phyloP scores from a whole-genome alignment of 2,329 filamentous ascomycete species.

The Coccinonectria pachysandricola region DNA sequence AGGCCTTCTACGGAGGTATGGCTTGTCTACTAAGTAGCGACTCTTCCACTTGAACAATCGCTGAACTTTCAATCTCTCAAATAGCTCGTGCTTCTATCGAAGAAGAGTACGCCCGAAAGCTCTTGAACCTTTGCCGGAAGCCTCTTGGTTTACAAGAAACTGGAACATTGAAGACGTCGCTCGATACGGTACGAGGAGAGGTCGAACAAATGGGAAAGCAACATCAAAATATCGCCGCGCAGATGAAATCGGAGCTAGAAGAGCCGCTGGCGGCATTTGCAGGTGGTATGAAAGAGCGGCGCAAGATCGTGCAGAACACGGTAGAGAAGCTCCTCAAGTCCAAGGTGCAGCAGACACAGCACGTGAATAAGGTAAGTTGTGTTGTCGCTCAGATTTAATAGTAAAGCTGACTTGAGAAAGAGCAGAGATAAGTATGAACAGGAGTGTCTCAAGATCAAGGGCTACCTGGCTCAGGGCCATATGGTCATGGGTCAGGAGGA shows the following conservation, averaged over 20 bases:
- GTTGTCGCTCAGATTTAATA: too few relatives aligned
- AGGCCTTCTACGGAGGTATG: slow-evolving; percentile 76
- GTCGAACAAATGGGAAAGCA: slow-evolving; percentile 90
- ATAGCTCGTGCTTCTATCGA: slow-evolving; percentile 83
- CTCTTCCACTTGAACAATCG: too few relatives aligned
- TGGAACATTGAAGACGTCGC: slow-evolving; percentile 70
- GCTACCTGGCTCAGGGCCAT: slow-evolving; percentile 93
- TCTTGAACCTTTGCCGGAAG: slow-evolving; percentile 78
- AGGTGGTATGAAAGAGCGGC: slow-evolving; percentile 88
- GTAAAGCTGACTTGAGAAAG: too few relatives aligned
- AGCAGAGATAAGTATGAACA: slow-evolving; percentile 92
- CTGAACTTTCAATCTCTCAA: slow-evolving; percentile 1
- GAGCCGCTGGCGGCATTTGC: slow-evolving; percentile 87
- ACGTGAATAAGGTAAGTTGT: slow-evolving; percentile 82
- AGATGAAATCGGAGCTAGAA: slow-evolving; percentile 95
- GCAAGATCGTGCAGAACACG: slow-evolving; percentile 90
- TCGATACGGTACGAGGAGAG: slow-evolving; percentile 82
- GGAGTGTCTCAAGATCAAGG: slow-evolving; percentile 96
- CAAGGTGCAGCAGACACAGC: slow-evolving; percentile 82
- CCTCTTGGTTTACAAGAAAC: slow-evolving; percentile 78
- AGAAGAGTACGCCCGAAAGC: slow-evolving; percentile 89
- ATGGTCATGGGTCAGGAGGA: slow-evolving; percentile 99
- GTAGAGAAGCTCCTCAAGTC: slow-evolving; percentile 91
- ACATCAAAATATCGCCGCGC: slow-evolving; percentile 76
- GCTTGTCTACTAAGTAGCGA: slow-evolving; percentile 2